These are phyloP conservation scores for Malbranchea cinnamomea DNA, from an alignment of 2,329 filamentous ascomycete species.

Conservation along the genomic window DNA sequence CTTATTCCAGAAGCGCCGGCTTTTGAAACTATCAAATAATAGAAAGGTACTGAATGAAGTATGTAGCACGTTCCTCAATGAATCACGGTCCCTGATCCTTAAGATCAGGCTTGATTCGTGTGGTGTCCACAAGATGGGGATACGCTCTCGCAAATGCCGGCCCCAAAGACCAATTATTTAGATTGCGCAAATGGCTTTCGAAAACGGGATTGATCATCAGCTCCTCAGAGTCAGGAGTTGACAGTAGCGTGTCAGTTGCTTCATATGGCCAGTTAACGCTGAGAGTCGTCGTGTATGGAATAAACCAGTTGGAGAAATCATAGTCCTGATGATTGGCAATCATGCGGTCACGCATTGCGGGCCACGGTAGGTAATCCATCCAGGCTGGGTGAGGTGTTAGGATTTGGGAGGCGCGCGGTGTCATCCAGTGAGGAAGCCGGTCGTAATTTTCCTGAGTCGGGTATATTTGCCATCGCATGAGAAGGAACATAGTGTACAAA, in stretches of 20 bases:
- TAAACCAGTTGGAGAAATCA: conserved; percentile 67
- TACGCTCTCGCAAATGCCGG: conserved; percentile 51
- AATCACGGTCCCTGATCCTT: too few species aligned
- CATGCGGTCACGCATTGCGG: conserved; percentile 55
- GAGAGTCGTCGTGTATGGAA: conserved; percentile 63
- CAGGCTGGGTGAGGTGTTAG: conserved; percentile 58
- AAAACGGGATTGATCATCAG: conserved; percentile 76
- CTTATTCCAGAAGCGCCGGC: too few species aligned
- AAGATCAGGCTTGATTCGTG: conserved; percentile 17
- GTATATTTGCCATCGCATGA: conserved; percentile 74
- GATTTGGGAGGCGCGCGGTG: conserved; percentile 52
- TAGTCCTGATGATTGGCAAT: conserved; percentile 40
- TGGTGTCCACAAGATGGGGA: conserved; percentile 38
- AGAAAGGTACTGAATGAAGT: not conserved
- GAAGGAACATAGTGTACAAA: conserved; percentile 72
- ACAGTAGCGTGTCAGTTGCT: conserved; percentile 51
- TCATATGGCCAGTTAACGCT: conserved; percentile 77
- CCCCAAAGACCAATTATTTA: conserved; percentile 73
- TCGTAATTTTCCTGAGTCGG: conserved; percentile 69
- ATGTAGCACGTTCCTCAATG: not conserved
- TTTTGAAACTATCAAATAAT: too few species aligned
- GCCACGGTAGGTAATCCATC: conserved; percentile 73
- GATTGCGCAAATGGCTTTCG: conserved; percentile 57
- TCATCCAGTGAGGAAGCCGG: conserved; percentile 57
- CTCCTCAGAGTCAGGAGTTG: conserved; percentile 39